phyloP scores from a whole-genome alignment of 1,284 basidiomycete species.

The Caloboletus firmus region DNA sequence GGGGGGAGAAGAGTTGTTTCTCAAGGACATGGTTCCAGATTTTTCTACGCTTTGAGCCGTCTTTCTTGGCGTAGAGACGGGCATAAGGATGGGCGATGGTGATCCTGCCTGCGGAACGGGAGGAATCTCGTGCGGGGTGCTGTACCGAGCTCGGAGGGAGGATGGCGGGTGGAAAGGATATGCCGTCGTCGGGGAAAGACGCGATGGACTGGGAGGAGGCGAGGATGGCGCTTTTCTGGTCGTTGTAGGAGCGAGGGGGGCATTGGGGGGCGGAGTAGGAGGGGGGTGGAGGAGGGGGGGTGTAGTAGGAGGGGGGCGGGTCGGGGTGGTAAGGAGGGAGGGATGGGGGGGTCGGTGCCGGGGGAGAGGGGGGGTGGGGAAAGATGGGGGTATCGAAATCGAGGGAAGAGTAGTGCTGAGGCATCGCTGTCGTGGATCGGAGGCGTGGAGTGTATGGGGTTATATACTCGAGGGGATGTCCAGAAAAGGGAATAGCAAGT shows the following conservation, averaged over 20 bases:
- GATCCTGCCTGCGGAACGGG: constrained; percentile 28
- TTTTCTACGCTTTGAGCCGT: constrained; percentile 62
- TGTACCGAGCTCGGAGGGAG: constrained; percentile 14
- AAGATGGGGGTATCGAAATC: constrained; percentile 16
- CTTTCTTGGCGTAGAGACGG: constrained; percentile 60
- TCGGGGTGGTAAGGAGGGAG: constrained; percentile 10
- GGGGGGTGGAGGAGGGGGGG: neutral
- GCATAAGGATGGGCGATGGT: constrained; percentile 63
- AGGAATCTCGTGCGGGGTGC: constrained; percentile 18
- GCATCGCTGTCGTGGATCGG: constrained; percentile 20
- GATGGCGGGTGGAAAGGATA: constrained; percentile 17
- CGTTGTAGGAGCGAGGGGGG: neutral
- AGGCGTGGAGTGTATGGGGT: neutral
- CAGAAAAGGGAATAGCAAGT: constrained; percentile 14
- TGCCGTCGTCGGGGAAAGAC: constrained; percentile 26
- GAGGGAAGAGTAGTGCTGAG: constrained; percentile 17
- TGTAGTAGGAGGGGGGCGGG: constrained; percentile 15
- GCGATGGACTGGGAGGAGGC: neutral
- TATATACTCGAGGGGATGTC: constrained; percentile 19
- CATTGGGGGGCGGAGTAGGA: constrained; percentile 4
- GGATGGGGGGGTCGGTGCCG: neutral
- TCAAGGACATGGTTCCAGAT: constrained; percentile 76
- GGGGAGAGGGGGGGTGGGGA: constrained; percentile 1
- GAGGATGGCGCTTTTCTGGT: constrained; percentile 5
- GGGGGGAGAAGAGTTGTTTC: constrained; percentile 63